Base-by-base conservation (phyloP, 2,329 filamentous ascomycete species). In the Neopestalotiopsis sp. region DNA sequence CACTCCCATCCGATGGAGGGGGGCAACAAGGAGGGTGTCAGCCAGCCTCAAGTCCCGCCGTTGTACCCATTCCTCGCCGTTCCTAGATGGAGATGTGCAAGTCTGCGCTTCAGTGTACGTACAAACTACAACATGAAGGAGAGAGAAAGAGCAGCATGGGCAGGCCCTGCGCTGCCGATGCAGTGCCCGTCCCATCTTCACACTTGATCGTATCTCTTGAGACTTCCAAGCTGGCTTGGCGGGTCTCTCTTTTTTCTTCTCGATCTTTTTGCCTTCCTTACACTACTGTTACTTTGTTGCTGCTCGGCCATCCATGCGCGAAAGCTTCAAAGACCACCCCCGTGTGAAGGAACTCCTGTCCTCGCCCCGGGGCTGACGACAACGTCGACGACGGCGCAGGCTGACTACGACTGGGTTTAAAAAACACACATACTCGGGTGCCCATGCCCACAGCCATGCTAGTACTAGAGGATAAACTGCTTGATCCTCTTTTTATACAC, bases 401-500 rank as follows among this genome's bases (percentile, higher is more conserved):
- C 34, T 38, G 34, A 10, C 34, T 10, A 53, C 45, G 14, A 62
- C 30, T n/a, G n/a, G 30, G 59, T n/a, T 38, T 1, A 40, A 28
- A 34, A 28, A 28, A 28, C 24, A 28, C 24, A 24, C 24, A 62
- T 14, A 34, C n/a, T n/a, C 28, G 28, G 30, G 28, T 14, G 24
- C 61, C 14, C 32, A n/a, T 62, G 17, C 40, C 32, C 40, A n/a
- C n/a, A 17, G 38, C 38, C n/a, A 17, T 42, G 42, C 42, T n/a
- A 13, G n/a, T 49, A 7, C 17, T 20, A n/a, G 17, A n/a, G 17
- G 20, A n/a, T 20, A 20, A 20, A 17, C 30, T 12, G 20, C 62
- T 66, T 70, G 59, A 28, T 42, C 69, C 66, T 69, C 45, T 63
- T 69, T 24, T 20, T 65, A 65, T 68, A 53, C 56, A 57, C 65